Base-by-base conservation (phyloP, 148 eudicot species). In the Simmondsia chinensis region DNA sequence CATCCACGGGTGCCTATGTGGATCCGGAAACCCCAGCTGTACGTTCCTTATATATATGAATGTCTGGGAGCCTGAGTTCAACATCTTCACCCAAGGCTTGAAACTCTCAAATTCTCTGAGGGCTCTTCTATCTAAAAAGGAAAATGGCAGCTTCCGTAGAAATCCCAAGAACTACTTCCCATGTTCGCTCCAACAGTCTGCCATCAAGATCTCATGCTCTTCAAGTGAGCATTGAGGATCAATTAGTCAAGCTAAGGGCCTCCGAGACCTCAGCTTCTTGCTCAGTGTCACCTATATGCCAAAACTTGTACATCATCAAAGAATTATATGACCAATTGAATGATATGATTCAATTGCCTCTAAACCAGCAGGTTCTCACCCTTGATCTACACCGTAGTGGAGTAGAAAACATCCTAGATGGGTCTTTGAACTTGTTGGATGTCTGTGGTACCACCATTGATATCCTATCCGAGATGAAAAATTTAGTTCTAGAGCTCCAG, bases 391-490 rank as follows among this genome's bases (percentile, higher is more conserved):
- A n/a, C n/a, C 3, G 4, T 10, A 15, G 9, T 8, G 15, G 32
- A 10, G 24, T 30, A 14, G 48, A 48, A 0, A 50, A 49, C 17
- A 20, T 52, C 11, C 22, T 65, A 31, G 50, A 59, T 3, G 57
- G 41, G 4, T 49, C 56, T 10, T 16, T 59, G 2, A 16, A 17
- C 7, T 13, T 50, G 18, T 19, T 59, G 37, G 64, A 50, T 43
- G 37, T 35, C 19, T 59, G 56, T 39, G 31, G 43, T 31, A 22
- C 25, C 5, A 33, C 41, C 1, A 43, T 22, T n/a, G 64, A 59
- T 19, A 14, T 34, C 3, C n/a, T 51, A 5, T 61, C 66, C 2
- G 33, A 22, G 5, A 36, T 61, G 53, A 61, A 52, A 21, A 46
- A 38, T 17, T 36, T 32, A 0, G 23, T 62, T 20, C 48, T 39